Evolutionary conservation across 1,284 basidiomycete genomes (phyloP), one percentile per base, ranked within the genome.

Genomic region (Athelia sp.): DNA sequence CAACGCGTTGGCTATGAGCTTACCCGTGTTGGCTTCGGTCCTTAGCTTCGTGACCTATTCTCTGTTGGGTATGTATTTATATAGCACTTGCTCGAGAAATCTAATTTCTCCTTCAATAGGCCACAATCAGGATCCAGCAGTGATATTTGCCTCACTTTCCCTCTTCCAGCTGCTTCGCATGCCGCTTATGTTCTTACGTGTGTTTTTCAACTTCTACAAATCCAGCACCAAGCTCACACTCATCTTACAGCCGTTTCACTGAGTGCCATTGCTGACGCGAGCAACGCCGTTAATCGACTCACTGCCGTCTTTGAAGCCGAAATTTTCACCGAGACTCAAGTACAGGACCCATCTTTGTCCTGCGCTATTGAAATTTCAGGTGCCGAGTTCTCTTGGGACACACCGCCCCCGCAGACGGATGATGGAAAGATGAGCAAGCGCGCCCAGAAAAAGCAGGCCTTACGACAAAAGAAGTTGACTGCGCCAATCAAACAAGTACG

Each of bases 371-470:
- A 76, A 48, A 78, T 90, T 44, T 70, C 79, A 35, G 70, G 76
- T 49, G 91, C 82, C 2, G 79, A 81, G 10, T 95, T 95, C 63
- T 82, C 82, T 0, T 96, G 93, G 93, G 93, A 96, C 59, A 78
- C 80, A 2, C 82, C 87, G 4, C 81, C 86, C 45, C 71, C 80
- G 40, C 71, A 79, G 45, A 55, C 58, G 3, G 71, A 70, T 46
- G 66, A 63, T 44, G 4, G 23, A 11, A 46, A 46, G 19, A 46
- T 10, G 17, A 26, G 24, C 24, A 46, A 17, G 9, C 38, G 43
- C 31, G 29, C 15, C 29, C 42, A 32, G 55, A 57, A 21, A 45
- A 60, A 57, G 50, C 36, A 60, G 17, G 52, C 18, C n/a, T n/a
- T n/a, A n/a, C n/a, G n/a, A n/a, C n/a, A n/a, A n/a, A n/a, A n/a